These are phyloP conservation scores for Sporothrix variecibatus DNA, from an alignment of 2,329 filamentous ascomycete species.

Conservation along the genomic window DNA sequence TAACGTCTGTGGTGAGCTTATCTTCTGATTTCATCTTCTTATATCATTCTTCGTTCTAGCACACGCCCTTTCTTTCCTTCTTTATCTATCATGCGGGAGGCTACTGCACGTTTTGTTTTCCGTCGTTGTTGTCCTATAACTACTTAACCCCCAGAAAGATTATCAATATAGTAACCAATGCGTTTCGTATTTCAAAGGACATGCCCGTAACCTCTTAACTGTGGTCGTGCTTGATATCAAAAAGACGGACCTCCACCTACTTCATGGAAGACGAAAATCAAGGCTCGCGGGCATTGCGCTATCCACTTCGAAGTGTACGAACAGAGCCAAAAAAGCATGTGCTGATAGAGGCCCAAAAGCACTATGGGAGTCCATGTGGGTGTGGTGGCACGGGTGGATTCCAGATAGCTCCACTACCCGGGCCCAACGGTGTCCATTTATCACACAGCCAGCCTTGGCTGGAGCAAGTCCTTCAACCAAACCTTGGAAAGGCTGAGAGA, in stretches of 20 bases:
- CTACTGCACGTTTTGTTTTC: neutral
- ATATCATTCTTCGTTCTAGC: neutral
- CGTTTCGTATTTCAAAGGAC: neutral
- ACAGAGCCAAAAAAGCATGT: neutral
- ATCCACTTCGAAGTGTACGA: neutral
- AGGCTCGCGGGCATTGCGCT: neutral
- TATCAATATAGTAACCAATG: neutral
- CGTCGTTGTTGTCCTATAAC: neutral
- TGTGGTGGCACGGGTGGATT: neutral
- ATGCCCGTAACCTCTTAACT: neutral
- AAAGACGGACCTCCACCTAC: neutral
- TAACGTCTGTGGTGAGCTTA: neutral
- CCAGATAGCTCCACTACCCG: neutral
- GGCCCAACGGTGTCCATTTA: neutral
- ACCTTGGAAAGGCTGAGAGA: conserved; percentile 11
- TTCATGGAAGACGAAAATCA: neutral
- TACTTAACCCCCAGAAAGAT: neutral
- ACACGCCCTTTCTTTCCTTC: neutral
- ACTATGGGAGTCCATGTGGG: neutral
- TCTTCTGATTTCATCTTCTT: neutral
- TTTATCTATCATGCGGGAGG: neutral
- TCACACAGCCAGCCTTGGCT: conserved; percentile 4
- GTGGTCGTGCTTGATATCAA: neutral
- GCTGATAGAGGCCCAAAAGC: neutral
- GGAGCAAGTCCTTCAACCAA: neutral